Percentiles rank a stretch among this genome's conserved stretches.
Evolutionary conservation across 2,329 filamentous ascomycete species (phyloP).

Genomic region (Domatiomyces catenatus): DNA sequence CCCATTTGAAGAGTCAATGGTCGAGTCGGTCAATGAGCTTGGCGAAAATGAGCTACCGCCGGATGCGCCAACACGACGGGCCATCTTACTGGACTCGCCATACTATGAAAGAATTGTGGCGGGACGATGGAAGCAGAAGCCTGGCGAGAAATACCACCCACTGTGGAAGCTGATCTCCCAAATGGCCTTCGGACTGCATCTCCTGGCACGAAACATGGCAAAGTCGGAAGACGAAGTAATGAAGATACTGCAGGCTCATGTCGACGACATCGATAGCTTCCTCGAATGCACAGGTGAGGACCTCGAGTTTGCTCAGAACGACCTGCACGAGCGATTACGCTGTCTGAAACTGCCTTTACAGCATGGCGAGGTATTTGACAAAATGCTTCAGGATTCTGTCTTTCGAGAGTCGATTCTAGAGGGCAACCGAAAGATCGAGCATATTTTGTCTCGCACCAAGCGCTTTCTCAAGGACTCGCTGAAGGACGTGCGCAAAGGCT

Average conservation of each 20-base stretch:
- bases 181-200: constrained; percentile 82
- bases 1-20: constrained; percentile 32
- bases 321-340: constrained; percentile 65
- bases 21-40: constrained; percentile 21
- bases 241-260: constrained; percentile 75
- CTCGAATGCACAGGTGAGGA: constrained; percentile 76
- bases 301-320: constrained; percentile 59
- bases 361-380: constrained; percentile 68
- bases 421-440: constrained; percentile 82
- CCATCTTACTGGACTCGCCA: constrained; percentile 50
- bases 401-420: constrained; percentile 72
- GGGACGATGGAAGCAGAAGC: constrained; percentile 59
- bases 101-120: constrained; percentile 57
- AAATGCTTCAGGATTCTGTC: constrained; percentile 68
- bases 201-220: constrained; percentile 69
- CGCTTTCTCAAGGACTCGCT: constrained; percentile 60
- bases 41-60: constrained; percentile 22
- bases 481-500: constrained; percentile 62
- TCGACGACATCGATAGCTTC: constrained; percentile 87
- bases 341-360: constrained; percentile 70
- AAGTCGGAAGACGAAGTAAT: constrained; percentile 82
- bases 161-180: constrained; percentile 81
- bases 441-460: constrained; percentile 68
- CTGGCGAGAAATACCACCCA: constrained; percentile 67
- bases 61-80: constrained; percentile 39